Evolutionary conservation across 345 rosid species (phyloP), one percentile per base, ranked within the genome.

Genomic region (Orychophragmus violaceus): DNA sequence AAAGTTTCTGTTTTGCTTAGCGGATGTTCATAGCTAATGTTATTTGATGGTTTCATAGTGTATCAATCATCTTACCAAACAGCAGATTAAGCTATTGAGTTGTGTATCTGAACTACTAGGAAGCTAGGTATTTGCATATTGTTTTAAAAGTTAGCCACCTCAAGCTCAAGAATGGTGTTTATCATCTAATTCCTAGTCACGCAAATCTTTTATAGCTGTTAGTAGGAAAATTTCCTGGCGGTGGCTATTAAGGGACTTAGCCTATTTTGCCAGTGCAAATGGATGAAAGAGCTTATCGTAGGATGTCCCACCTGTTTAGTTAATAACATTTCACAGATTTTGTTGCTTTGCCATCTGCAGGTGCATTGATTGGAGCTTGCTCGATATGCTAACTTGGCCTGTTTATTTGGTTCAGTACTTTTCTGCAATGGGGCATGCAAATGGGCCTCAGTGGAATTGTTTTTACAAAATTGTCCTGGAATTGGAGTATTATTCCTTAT

Each of bases 331-430:
- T 60, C 65, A 60, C 50, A 27, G 32, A 46, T 30, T 28, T 48
- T 62, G 21, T 63, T 63, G 57, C 33, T 30, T 63, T 36, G 69
- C 74, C 69, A 19, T 59, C 30, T 71, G 82, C 83, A 91, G 96
- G 79, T 80, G 80, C 66, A 66, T 85, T 19, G 93, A 91, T 69
- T 91, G 97, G 97, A 76, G 81, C 80, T 82, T 91, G 80, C 96
- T 88, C 5, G 97, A 91, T 77, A 64, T 81, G 41, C 72, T 86
- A 73, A 91, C 97, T 35, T 88, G 97, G 97, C 88, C 93, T 39
- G 79, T n/a, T n/a, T n/a, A n/a, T n/a, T n/a, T n/a, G n/a, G n/a
- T n/a, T n/a, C n/a, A n/a, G n/a, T n/a, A n/a, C 74, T 75, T 91
- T 49, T 72, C 77, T 25, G 64, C 75, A 58, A 85, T 83, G 96